These are phyloP conservation scores for Phytophthora aleatoria DNA, from an alignment of 352 stramenopile species.

Conservation along the genomic window DNA sequence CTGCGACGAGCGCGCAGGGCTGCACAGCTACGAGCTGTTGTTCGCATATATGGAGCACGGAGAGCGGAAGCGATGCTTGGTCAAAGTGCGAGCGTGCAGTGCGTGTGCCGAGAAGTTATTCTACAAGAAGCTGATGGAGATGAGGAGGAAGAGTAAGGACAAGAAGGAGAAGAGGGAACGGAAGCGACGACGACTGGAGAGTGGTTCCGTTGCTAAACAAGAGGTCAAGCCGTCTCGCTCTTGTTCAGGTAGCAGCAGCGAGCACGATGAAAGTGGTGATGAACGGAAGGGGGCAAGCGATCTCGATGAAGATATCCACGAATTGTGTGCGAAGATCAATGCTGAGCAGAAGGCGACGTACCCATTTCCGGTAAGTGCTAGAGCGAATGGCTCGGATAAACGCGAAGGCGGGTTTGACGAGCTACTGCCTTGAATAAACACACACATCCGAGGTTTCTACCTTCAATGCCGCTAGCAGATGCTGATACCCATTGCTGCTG, in stretches of 20 bases:
- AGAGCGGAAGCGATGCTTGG: slow-evolving; percentile 67
- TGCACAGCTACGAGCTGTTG: slow-evolving; percentile 83
- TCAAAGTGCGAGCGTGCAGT: slow-evolving; percentile 79
- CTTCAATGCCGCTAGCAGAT: too few species aligned
- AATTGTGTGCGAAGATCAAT: slow-evolving; percentile 48
- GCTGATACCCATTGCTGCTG: background rate
- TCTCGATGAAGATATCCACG: slow-evolving; percentile 24
- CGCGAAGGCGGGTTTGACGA: slow-evolving; percentile 17
- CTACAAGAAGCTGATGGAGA: slow-evolving; percentile 54
- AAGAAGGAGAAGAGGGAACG: slow-evolving; percentile 17
- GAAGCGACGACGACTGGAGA: slow-evolving; percentile 21
- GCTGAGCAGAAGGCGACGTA: slow-evolving; percentile 25
- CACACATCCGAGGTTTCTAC: background rate
- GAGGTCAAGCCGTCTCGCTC: slow-evolving; percentile 13
- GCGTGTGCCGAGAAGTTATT: slow-evolving; percentile 75
- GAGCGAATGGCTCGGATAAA: background rate
- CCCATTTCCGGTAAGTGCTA: background rate
- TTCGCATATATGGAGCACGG: slow-evolving; percentile 79
- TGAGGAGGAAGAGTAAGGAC: slow-evolving; percentile 19
- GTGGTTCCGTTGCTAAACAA: background rate
- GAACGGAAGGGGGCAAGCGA: background rate
- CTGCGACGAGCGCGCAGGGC: slow-evolving; percentile 46
- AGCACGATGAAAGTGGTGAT: background rate
- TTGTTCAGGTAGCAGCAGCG: background rate
- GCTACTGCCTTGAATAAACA: slow-evolving; percentile 23